phyloP scores from a whole-genome alignment of 495 filamentous ascomycete species.

The Friedmanniomyces endolithicus region DNA sequence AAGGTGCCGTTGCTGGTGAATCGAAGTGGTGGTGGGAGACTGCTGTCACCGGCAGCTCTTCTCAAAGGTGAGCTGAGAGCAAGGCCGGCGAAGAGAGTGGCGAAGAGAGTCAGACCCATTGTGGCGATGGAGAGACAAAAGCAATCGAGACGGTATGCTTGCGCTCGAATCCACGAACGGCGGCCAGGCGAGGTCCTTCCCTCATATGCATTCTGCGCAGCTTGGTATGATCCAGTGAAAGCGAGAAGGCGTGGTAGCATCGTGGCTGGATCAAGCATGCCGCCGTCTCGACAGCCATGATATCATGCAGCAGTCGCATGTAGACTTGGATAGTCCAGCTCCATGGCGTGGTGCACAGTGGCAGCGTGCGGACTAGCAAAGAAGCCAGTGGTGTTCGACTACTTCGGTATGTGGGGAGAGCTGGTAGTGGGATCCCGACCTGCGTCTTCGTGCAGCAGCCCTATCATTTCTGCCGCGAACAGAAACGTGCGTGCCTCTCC shows the following conservation, averaged over 20 bases:
- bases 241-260: not conserved
- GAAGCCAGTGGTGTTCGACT: not conserved
- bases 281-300: too few species aligned
- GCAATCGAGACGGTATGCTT: not conserved
- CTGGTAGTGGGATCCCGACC: not conserved
- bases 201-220: not conserved
- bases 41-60: not conserved
- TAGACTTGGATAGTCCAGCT: not conserved
- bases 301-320: too few species aligned
- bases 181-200: not conserved
- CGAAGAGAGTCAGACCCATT: not conserved
- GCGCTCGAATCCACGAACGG: not conserved
- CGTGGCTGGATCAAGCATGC: not conserved
- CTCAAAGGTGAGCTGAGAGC: not conserved
- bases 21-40: not conserved
- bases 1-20: conserved; percentile 8
- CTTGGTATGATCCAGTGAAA: not conserved
- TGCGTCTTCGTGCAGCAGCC: not conserved
- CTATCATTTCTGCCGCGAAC: not conserved
- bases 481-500: not conserved
- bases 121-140: not conserved
- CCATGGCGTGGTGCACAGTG: not conserved
- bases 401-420: not conserved
- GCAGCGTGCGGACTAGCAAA: not conserved
- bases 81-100: not conserved